Base-by-base conservation (phyloP, 2,329 filamentous ascomycete genomes). In the Penicillium sp. region DNA sequence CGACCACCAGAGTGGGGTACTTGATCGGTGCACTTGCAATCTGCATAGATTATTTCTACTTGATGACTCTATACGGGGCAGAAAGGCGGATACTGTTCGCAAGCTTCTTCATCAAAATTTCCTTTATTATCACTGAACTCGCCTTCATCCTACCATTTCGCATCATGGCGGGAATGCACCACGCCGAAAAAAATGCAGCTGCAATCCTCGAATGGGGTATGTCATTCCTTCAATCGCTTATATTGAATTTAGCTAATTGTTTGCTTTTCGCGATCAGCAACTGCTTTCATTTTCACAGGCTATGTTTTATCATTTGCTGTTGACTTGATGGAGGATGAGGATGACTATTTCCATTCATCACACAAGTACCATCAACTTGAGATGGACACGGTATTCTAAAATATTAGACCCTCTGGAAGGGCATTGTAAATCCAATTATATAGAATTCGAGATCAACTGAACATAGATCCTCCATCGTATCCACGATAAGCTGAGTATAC, bases 271-370 rank as follows among this genome's bases (percentile, higher is more conserved):
- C n/a, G n/a, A 10, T 13, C 39, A 59, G 56, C 57, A 21, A 57
- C 57, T 39, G 56, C 56, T 15, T 59, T 59, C 20, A 54, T 57
- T 2, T 59, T 59, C 27, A 58, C 54, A 7, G 56, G 56, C 7
- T 59, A 59, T 36, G 50, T 59, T 27, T 40, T 59, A 12, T 59
- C 56, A 17, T 59, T 59, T 33, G 54, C 54, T 8, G 52, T 59
- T 30, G 56, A 59, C 37, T 34, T 58, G 9, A 32, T 53, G 33
- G 54, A 55, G 6, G 52, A 50, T 3, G 37, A 41, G n/a, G 49
- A 55, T 34, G 48, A 54, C 18, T 29, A 48, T n/a, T 39, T 44
- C 9, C 36, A 47, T 29, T 18, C 39, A 26, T 40, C 41, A 26
- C 55, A 56, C 27, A 47, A 54, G 9, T 59, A 59, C 39, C 54